Conservation (phyloP, 2,329 filamentous ascomycete species). For the Cordyceps pruinosa region DNA sequence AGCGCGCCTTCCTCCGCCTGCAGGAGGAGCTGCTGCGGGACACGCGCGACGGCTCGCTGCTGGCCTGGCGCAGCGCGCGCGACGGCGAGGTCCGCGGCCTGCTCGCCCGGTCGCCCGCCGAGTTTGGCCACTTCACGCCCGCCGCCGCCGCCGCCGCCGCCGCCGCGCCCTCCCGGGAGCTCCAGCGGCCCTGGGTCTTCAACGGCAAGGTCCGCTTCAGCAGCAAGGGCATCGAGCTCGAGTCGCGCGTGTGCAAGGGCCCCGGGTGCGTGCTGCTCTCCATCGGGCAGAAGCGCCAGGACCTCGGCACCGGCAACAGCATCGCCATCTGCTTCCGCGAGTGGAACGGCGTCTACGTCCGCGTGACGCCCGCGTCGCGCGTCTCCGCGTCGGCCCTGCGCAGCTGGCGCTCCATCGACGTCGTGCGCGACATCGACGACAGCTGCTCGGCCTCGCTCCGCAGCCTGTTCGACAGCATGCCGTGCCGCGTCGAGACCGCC, state of each 20-base stretch:
- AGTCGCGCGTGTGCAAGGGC: background rate
- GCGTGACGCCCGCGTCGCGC: background rate
- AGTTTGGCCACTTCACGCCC: slow-evolving; percentile 9
- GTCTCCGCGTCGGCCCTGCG: background rate
- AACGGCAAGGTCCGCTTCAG: slow-evolving; percentile 7
- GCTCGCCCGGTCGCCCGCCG: slow-evolving; percentile 4
- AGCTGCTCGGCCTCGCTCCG: background rate
- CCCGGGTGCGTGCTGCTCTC: background rate
- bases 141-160: background rate
- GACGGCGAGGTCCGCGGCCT: slow-evolving; percentile 1
- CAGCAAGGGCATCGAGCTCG: slow-evolving; percentile 6
- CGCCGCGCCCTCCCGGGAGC: background rate
- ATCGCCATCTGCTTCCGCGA: slow-evolving; percentile 5
- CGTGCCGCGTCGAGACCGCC: background rate
- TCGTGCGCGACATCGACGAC: background rate
- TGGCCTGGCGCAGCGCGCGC: slow-evolving; percentile 5
- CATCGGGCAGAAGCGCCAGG: background rate
- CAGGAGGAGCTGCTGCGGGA: slow-evolving; percentile 10
- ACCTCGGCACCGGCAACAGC: background rate
- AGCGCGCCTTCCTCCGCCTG: background rate
- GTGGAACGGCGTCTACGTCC: slow-evolving; percentile 2
- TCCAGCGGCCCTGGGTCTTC: slow-evolving; percentile 3
- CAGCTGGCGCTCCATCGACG: slow-evolving; percentile 4
- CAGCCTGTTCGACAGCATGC: background rate
- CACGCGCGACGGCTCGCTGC: slow-evolving; percentile 10